Percentiles rank a stretch among this genome's conserved stretches.
These are phyloP conservation scores for Curvularia eragrostidis DNA, from an alignment of 2,329 filamentous ascomycete genomes.

Conservation along the genomic window DNA sequence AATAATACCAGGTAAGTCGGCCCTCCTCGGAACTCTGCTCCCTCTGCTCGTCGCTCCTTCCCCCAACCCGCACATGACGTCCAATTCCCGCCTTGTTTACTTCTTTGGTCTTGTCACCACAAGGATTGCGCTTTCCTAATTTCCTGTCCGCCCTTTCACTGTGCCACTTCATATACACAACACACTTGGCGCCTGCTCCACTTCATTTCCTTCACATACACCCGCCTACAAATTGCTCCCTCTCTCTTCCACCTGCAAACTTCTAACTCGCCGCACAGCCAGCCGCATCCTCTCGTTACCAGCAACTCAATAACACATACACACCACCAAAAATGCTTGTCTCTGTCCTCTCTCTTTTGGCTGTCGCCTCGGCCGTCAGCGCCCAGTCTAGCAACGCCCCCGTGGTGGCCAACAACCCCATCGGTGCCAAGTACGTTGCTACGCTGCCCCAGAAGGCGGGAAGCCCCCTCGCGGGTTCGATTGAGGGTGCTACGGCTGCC, in stretches of 20 bases:
- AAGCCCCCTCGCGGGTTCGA: conserved; percentile 45
- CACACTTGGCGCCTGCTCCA: conserved; percentile 7
- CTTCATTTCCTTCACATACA: conserved; percentile 10
- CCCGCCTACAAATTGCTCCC: conserved; percentile 7
- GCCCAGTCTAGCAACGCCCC: conserved; percentile 45
- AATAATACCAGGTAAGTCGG: conserved; percentile 14
- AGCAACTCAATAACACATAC: conserved; percentile 9
- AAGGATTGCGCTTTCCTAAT: conserved; percentile 9
- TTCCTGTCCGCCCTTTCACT: conserved; percentile 1
- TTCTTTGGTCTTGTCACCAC: conserved; percentile 10
- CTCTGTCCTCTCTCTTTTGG: conserved; percentile 38
- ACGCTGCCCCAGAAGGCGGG: conserved; percentile 44
- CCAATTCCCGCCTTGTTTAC: neutral
- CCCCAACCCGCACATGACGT: conserved; percentile 4
- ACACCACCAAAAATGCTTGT: conserved; percentile 41
- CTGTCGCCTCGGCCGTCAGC: conserved; percentile 37
- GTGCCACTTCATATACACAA: conserved; percentile 10
- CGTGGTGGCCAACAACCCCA: conserved; percentile 47
- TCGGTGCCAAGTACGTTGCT: conserved; percentile 50
- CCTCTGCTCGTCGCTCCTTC: conserved; percentile 6
- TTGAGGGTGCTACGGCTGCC: conserved; percentile 42
- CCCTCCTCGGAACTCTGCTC: neutral
- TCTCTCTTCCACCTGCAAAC: conserved; percentile 10
- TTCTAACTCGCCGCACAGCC: conserved; percentile 18
- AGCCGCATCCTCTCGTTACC: conserved; percentile 15